These are phyloP conservation scores for Smittium mucronatum DNA, from an alignment of 371 early-diverging fungal species.

Conservation along the genomic window DNA sequence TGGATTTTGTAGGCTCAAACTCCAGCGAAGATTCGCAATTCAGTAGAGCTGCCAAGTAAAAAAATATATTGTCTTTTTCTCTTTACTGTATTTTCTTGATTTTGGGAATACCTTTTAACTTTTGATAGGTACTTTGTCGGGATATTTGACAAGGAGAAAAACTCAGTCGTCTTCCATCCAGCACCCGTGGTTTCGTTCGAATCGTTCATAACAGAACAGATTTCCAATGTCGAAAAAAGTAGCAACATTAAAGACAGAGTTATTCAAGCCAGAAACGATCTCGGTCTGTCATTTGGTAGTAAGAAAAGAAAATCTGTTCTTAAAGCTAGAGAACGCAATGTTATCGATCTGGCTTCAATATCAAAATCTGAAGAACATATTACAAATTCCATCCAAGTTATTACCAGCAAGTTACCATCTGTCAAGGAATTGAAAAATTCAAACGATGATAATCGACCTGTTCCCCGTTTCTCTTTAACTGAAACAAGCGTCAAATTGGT, in stretches of 20 bases:
- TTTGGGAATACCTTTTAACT: neutral
- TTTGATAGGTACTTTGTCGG: conserved; percentile 50
- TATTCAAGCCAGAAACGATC: conserved; percentile 44
- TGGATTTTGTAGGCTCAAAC: neutral
- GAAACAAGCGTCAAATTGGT: conserved; percentile 53
- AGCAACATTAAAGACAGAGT: conserved; percentile 11
- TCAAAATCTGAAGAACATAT: conserved; percentile 19
- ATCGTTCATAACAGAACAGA: conserved; percentile 53
- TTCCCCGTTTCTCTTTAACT: conserved; percentile 54
- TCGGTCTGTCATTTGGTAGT: conserved; percentile 85
- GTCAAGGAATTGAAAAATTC: conserved; percentile 35
- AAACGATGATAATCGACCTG: conserved; percentile 44
- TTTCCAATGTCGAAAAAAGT: conserved; percentile 18
- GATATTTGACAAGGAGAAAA: conserved; percentile 47
- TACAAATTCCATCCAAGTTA: conserved; percentile 23
- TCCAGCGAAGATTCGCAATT: neutral
- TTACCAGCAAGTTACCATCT: conserved; percentile 26
- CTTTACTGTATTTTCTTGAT: neutral
- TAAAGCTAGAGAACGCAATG: conserved; percentile 65
- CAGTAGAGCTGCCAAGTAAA: neutral
- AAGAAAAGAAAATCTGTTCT: conserved; percentile 69
- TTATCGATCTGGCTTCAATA: conserved; percentile 45
- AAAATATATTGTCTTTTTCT: neutral
- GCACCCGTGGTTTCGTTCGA: conserved; percentile 51
- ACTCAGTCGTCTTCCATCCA: conserved; percentile 47